phyloP scores from a whole-genome alignment of 2,329 filamentous ascomycete genomes.

The Stagonosporopsis chrysanthemi region DNA sequence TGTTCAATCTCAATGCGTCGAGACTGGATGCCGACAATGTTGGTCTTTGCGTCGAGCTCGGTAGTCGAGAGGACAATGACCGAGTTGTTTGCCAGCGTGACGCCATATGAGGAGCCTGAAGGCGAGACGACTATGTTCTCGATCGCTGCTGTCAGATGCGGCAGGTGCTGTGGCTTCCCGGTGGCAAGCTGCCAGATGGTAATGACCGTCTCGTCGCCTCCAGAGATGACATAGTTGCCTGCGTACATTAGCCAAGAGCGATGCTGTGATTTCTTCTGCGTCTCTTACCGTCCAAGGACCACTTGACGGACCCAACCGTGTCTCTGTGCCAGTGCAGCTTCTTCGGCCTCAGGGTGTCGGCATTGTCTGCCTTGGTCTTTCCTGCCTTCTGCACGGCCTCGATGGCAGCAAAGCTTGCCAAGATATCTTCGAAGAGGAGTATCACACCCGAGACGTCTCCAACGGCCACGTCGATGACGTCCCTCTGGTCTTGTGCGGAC shows the following conservation, averaged over 20 bases:
- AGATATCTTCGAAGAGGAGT: slow-evolving; percentile 79
- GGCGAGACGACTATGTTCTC: slow-evolving; percentile 85
- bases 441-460: slow-evolving; percentile 81
- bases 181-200: slow-evolving; percentile 95
- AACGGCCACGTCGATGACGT: slow-evolving; percentile 75
- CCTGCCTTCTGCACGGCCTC: slow-evolving; percentile 50
- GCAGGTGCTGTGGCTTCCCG: slow-evolving; percentile 79
- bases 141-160: slow-evolving; percentile 87
- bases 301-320: slow-evolving; percentile 83
- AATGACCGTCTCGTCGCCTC: slow-evolving; percentile 86
- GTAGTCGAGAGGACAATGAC: slow-evolving; percentile 88
- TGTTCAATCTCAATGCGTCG: slow-evolving; percentile 41
- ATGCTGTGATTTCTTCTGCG: neutral
- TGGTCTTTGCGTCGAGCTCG: slow-evolving; percentile 83
- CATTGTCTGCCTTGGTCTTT: slow-evolving; percentile 28
- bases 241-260: slow-evolving; percentile 9
- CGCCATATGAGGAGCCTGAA: slow-evolving; percentile 78
- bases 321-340: slow-evolving; percentile 92
- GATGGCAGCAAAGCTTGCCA: slow-evolving; percentile 61
- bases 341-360: slow-evolving; percentile 60
- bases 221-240: slow-evolving; percentile 95
- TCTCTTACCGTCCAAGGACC: slow-evolving; percentile 83
- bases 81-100: slow-evolving; percentile 92
- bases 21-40: slow-evolving; percentile 81
- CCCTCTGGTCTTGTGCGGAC: slow-evolving; percentile 41